These are phyloP conservation scores for Aureobasidium leucospermi DNA, from an alignment of 2,329 filamentous ascomycete species.

Conservation along the genomic window DNA sequence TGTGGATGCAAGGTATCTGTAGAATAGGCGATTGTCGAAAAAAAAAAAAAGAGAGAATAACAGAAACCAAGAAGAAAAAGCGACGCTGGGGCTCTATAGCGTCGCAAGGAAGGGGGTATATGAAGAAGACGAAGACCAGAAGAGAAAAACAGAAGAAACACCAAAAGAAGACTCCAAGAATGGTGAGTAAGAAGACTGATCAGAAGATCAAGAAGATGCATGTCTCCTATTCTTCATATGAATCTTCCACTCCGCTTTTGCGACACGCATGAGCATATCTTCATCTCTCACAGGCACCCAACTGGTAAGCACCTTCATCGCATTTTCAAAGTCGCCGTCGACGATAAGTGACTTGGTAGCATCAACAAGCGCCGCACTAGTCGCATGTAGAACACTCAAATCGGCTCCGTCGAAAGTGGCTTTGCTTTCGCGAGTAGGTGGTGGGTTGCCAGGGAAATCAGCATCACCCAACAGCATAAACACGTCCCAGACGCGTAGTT, in stretches of 20 bases:
- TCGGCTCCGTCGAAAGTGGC: conserved; percentile 49
- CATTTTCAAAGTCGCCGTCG: conserved; percentile 92
- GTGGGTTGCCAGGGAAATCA: conserved; percentile 6
- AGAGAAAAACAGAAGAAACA: not conserved
- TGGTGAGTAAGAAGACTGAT: not conserved
- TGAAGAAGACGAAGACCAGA: not conserved
- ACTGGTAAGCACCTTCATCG: conserved; percentile 92
- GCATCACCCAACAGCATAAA: conserved; percentile 88
- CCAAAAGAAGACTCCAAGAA: too few relatives aligned
- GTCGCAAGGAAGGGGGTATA: not conserved
- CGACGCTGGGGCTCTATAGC: not conserved
- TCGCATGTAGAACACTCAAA: conserved; percentile 82
- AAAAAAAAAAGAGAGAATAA: not conserved
- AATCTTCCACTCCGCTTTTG: conserved; percentile 78
- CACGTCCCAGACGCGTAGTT: conserved; percentile 94
- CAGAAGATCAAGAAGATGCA: not conserved
- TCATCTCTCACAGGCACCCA: conserved; percentile 94
- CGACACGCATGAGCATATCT: conserved; percentile 84
- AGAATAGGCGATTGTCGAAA: not conserved
- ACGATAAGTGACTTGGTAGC: conserved; percentile 81
- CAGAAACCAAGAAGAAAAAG: not conserved
- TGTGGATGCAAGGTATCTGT: not conserved
- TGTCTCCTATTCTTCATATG: conserved; percentile 40
- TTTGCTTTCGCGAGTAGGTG: not conserved
- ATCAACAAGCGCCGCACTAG: conserved; percentile 82